Evolutionary conservation across 2,329 filamentous ascomycete species (phyloP), one percentile per base, ranked within the genome.

Genomic region (Pyrenophora seminiperda): DNA sequence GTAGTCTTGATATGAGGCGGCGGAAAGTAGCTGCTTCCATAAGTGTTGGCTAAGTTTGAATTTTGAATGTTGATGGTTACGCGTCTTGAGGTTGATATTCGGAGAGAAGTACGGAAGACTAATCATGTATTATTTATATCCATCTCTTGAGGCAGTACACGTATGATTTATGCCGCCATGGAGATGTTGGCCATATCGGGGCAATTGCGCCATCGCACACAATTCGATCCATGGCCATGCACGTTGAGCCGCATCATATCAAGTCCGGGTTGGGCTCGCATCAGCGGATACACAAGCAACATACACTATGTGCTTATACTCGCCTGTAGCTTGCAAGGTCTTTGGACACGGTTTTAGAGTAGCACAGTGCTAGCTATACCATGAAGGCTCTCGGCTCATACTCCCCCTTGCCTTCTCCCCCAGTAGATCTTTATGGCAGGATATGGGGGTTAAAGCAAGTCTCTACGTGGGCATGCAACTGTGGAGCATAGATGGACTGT

Each of bases 121-220:
- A 10, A 20, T 22, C 33, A 39, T 31, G 44, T 14, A 55, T 47
- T 14, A 55, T 47, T 60, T 61, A 62, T 57, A 57, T 34, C 27
- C n/a, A 14, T 19, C 10, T 42, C 10, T 17, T 24, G 14, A 22
- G 14, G 18, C 13, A 15, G 24, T 41, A 37, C 31, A 34, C 30
- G 14, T 30, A 27, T 24, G 41, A 27, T 27, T 43, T 31, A 36
- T 43, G 20, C 11, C 31, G 36, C 20, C 11, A 15, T 29, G 10
- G 42, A 39, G 32, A 37, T 36, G 41, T 34, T 53, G 48, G 55
- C 44, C 27, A 38, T 37, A 56, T 31, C 29, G 37, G 41, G 41
- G 18, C 37, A 47, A 65, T 70, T 62, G 68, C 68, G 66, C 66
- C 63, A 71, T 71, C 67, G 68, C 68, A 70, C 67, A 68, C 67